Evolutionary conservation across 495 filamentous ascomycete species (phyloP).

Genomic region (Aspergillus diversus): DNA sequence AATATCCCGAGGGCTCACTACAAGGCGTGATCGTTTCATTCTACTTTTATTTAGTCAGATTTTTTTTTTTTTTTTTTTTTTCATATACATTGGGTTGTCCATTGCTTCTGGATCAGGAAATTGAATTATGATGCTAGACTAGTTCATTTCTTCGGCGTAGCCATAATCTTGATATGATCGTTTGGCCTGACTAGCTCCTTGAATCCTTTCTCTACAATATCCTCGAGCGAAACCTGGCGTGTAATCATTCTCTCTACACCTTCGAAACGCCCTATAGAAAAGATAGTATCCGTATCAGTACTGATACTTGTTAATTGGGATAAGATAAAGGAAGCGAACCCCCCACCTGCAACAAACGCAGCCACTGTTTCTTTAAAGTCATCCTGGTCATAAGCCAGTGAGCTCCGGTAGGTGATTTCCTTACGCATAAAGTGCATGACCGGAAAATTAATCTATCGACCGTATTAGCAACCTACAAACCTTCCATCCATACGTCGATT

Average conservation of each 20-base stretch:
- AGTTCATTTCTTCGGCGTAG: slow-evolving; percentile 29
- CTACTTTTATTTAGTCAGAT: neutral
- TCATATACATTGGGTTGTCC: neutral
- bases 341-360: slow-evolving; percentile 51
- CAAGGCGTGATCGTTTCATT: slow-evolving; percentile 14
- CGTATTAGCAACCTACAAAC: too few relatives aligned
- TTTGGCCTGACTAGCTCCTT: slow-evolving; percentile 56
- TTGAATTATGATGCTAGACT: neutral
- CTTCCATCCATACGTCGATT: slow-evolving; percentile 24
- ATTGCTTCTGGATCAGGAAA: too few relatives aligned
- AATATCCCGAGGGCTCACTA: slow-evolving; percentile 32
- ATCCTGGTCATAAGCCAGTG: slow-evolving; percentile 44
- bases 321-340: neutral
- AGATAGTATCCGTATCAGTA: slow-evolving; percentile 4
- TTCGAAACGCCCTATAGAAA: slow-evolving; percentile 27
- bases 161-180: slow-evolving; percentile 61
- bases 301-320: too few relatives aligned
- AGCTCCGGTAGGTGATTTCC: slow-evolving; percentile 35
- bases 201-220: slow-evolving; percentile 58
- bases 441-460: slow-evolving; percentile 14
- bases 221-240: slow-evolving; percentile 50
- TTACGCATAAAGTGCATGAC: slow-evolving; percentile 24
- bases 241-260: slow-evolving; percentile 60
- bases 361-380: slow-evolving; percentile 60
- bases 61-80: neutral